These are phyloP conservation scores for Chenopodium berlandieri DNA, from an alignment of 148 eudicot species.

Conservation along the genomic window DNA sequence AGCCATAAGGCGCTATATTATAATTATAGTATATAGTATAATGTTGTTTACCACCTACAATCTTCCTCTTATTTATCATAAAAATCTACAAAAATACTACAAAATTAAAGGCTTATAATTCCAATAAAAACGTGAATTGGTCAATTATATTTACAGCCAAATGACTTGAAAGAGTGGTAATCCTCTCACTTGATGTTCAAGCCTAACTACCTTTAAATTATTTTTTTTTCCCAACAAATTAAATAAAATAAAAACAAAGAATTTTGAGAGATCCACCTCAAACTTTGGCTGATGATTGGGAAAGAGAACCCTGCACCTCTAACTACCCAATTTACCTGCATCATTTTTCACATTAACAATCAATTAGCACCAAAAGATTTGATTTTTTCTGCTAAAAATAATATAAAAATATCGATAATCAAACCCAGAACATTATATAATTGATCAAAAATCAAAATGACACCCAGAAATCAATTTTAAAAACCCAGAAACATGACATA, in stretches of 20 bases:
- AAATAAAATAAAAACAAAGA: neutral
- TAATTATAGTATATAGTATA: neutral
- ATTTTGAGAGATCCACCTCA: conserved; percentile 4
- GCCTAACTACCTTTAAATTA: neutral
- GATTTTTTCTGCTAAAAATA: neutral
- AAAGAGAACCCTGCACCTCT: conserved; percentile 29
- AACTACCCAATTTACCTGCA: conserved; percentile 26
- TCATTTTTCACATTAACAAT: neutral
- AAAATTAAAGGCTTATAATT: neutral
- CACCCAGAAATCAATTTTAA: neutral
- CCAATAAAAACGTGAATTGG: neutral
- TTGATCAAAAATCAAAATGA: neutral
- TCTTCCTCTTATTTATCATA: conserved; percentile 20
- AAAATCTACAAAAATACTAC: neutral
- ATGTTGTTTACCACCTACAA: conserved; percentile 13
- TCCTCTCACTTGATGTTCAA: neutral
- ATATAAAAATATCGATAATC: too few species aligned
- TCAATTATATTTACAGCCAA: conserved; percentile 7
- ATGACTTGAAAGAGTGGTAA: conserved; percentile 5
- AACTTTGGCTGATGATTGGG: neutral
- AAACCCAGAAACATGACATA: neutral
- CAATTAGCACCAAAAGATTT: neutral
- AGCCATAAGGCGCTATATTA: conserved; percentile 28
- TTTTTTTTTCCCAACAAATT: too few species aligned
- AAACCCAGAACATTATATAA: too few species aligned